These are phyloP conservation scores for Linanthus parryae DNA, from an alignment of 148 eudicot genomes.

Conservation along the genomic window DNA sequence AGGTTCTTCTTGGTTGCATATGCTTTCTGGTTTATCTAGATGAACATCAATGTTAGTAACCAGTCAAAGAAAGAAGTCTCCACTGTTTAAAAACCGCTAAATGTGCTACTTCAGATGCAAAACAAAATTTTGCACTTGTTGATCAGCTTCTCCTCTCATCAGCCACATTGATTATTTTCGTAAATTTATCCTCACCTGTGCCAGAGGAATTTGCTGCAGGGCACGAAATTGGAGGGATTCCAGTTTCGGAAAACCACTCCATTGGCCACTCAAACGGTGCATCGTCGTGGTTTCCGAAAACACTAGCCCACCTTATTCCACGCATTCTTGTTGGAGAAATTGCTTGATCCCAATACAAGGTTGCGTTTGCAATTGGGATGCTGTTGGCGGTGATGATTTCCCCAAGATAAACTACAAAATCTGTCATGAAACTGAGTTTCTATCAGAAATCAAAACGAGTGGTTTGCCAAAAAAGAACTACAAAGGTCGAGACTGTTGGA, in stretches of 20 bases:
- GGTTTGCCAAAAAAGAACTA: no score
- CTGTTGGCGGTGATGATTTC: constrained; percentile 77
- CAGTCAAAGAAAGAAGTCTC: no score
- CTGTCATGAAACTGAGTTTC: constrained; percentile 29
- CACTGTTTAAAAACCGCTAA: no score
- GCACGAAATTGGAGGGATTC: constrained; percentile 58
- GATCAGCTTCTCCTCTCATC: no score
- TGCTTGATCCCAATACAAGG: constrained; percentile 72
- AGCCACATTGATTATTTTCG: no score
- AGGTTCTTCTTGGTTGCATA: no score
- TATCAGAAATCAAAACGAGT: constrained; percentile 7
- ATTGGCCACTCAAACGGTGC: constrained; percentile 78
- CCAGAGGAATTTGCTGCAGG: constrained; percentile 22
- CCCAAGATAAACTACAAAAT: constrained; percentile 85
- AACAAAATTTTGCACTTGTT: no score
- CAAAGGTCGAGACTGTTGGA: constrained; percentile 21
- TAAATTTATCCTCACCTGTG: no score
- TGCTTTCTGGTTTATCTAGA: no score
- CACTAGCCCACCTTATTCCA: constrained; percentile 64
- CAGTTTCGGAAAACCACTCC: constrained; percentile 69
- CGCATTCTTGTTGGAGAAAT: constrained; percentile 53
- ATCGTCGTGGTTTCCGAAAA: constrained; percentile 90
- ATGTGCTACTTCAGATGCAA: no score
- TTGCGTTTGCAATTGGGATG: constrained; percentile 55
- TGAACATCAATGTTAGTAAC: no score